Conservation (phyloP, 129 eudicot genomes). For the Flaveria robusta region DNA sequence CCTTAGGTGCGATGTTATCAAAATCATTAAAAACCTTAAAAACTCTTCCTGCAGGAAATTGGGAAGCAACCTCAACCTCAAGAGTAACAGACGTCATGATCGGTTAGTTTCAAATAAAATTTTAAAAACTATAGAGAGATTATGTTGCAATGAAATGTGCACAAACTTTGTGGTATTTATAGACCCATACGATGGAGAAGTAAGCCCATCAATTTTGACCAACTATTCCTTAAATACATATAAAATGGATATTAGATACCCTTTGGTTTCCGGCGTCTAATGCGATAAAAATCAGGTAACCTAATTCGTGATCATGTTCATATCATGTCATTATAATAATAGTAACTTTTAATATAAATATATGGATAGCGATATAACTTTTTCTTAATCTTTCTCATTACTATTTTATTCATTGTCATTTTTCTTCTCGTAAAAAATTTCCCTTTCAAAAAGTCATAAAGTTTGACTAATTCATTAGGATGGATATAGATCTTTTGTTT, state of each 20-base stretch:
- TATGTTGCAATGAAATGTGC: neutral
- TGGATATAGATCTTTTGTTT: too few species aligned
- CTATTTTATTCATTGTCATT: too few species aligned
- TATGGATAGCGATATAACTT: too few species aligned
- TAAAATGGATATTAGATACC: neutral
- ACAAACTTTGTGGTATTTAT: neutral
- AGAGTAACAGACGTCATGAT: neutral
- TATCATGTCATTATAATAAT: too few species aligned
- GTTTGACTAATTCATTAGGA: too few species aligned
- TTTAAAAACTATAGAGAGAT: neutral
- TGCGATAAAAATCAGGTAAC: too few species aligned
- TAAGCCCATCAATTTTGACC: slow-evolving; percentile 7
- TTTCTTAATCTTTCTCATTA: too few species aligned
- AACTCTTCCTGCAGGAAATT: neutral
- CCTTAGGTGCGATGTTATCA: neutral
- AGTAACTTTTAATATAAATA: too few species aligned
- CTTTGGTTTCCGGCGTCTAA: too few species aligned
- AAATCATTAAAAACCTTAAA: neutral
- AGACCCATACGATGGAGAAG: neutral
- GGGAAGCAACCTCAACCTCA: neutral
- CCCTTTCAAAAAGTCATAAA: too few species aligned
- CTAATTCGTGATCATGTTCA: too few species aligned
- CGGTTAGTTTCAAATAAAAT: neutral
- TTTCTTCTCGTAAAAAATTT: too few species aligned
- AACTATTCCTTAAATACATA: neutral